Evolutionary conservation across 441 rosid species (phyloP), one percentile per base, ranked within the genome.

Genomic region (Oxalis stricta): DNA sequence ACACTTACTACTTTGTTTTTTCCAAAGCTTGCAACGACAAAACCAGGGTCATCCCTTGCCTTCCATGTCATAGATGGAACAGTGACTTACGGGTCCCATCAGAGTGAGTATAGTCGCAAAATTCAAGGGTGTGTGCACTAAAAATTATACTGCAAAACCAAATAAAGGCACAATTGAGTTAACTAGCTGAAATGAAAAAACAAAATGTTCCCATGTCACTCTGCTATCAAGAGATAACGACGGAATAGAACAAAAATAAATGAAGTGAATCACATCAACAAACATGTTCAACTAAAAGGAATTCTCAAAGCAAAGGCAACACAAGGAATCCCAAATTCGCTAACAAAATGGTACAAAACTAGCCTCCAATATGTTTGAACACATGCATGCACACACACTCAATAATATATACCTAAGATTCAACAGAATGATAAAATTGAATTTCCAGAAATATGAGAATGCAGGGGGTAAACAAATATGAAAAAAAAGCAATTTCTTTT

Each of bases 11-110:
- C 45, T 22, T 53, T 54, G 11, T 48, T 63, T 41, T 60, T 35
- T 31, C 11, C 36, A 33, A 79, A 79, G 12, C 73, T 65, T 13
- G 79, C 82, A 45, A 73, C 32, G 17, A 71, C 37, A 61, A 79
- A 79, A 50, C 79, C 79, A 11, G 82, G 88, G 46, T 66, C 68
- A 50, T 65, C 70, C 61, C 69, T 71, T 23, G 61, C 72, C 46
- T 52, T 67, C 88, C 84, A 76, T 6, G 79, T 41, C 82, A 73
- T 71, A 53, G 79, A 44, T 19, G 84, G 76, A 38, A 79, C 63
- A 29, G 69, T 65, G 37, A 79, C 58, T 79, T 82, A 1, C 69
- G 77, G 3, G 81, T 76, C 39, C 88, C 82, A 55, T 79, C 81
- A 7, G 48, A 32, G 48, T 73, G 84, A 11, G 52, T 61, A 52